These are phyloP conservation scores for Clarkia xantiana DNA, from an alignment of 345 rosid genomes.

Conservation along the genomic window DNA sequence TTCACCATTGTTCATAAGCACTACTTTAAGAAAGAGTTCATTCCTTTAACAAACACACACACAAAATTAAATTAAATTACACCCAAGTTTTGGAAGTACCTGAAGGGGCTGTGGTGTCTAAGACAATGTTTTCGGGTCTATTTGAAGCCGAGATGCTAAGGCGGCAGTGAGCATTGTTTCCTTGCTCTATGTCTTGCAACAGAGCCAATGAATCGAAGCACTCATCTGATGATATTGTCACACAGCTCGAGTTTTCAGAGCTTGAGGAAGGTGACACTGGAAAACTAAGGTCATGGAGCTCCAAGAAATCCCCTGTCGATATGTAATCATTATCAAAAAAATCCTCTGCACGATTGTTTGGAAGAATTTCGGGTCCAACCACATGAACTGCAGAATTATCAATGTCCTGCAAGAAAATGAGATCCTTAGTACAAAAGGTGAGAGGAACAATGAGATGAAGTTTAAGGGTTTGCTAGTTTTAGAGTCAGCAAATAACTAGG, in stretches of 20 bases:
- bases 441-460: too few species aligned
- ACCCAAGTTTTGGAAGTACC: slow-evolving; percentile 5
- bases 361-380: slow-evolving; percentile 12
- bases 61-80: too few species aligned
- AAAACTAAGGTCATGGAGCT: slow-evolving; percentile 27
- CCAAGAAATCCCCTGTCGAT: slow-evolving; percentile 25
- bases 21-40: too few species aligned
- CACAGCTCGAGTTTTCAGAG: slow-evolving; percentile 39
- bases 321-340: slow-evolving; percentile 9
- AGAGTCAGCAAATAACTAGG: too few species aligned
- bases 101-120: slow-evolving; percentile 14
- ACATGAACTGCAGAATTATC: slow-evolving; percentile 8
- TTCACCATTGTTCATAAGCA: too few species aligned
- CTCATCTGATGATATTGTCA: slow-evolving; percentile 33
- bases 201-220: slow-evolving; percentile 28
- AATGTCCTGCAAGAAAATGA: slow-evolving; percentile 15
- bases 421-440: slow-evolving; percentile 1
- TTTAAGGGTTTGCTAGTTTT: too few species aligned
- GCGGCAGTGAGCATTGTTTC: slow-evolving; percentile 9
- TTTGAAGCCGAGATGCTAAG: slow-evolving; percentile 12
- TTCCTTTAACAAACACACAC: too few species aligned
- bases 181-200: slow-evolving; percentile 25
- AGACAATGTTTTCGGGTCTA: slow-evolving; percentile 13
- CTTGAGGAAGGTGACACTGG: slow-evolving; percentile 28
- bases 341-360: slow-evolving; percentile 12